These are phyloP conservation scores for Flaveria sonorensis DNA, from an alignment of 129 eudicot species.

Conservation along the genomic window DNA sequence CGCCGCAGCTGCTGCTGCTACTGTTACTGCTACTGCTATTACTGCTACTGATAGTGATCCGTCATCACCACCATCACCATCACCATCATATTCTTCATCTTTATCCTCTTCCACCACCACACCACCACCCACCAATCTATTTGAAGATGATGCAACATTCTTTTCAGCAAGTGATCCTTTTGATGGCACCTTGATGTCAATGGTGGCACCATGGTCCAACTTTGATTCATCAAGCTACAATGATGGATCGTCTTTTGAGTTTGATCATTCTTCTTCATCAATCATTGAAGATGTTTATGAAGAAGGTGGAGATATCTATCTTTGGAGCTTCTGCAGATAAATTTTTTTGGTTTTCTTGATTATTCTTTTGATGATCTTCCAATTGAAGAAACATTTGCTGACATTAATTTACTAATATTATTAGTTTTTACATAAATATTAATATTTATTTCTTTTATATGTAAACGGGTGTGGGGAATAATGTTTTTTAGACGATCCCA, in stretches of 20 bases:
- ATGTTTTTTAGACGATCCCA: slow-evolving; percentile 35
- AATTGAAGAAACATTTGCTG: slow-evolving; percentile 37
- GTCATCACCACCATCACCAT: slow-evolving; percentile 1
- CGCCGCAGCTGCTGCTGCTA: slow-evolving; percentile 67
- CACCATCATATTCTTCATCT: slow-evolving; percentile 33
- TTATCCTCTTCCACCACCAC: slow-evolving; percentile 28
- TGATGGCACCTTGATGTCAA: slow-evolving; percentile 39
- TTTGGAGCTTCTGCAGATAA: slow-evolving; percentile 79
- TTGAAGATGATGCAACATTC: slow-evolving; percentile 37
- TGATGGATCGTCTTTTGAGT: slow-evolving; percentile 54
- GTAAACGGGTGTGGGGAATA: slow-evolving; percentile 36
- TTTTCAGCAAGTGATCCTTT: slow-evolving; percentile 35
- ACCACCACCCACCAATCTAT: slow-evolving; percentile 12
- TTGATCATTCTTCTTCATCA: slow-evolving; percentile 34
- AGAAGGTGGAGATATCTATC: slow-evolving; percentile 50
- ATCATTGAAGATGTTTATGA: slow-evolving; percentile 36
- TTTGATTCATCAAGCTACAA: slow-evolving; percentile 54
- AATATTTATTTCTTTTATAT: slow-evolving; percentile 16
- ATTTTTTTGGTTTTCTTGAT: background rate
- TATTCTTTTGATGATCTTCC: slow-evolving; percentile 36
- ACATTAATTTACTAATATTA: slow-evolving; percentile 19
- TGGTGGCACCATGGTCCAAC: slow-evolving; percentile 58
- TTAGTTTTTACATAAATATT: slow-evolving; percentile 16
- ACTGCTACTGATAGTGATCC: no score
- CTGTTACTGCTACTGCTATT: no score